Evolutionary conservation across 768 basidiomycete species (phyloP).

Genomic region (Suillus occidentalis): DNA sequence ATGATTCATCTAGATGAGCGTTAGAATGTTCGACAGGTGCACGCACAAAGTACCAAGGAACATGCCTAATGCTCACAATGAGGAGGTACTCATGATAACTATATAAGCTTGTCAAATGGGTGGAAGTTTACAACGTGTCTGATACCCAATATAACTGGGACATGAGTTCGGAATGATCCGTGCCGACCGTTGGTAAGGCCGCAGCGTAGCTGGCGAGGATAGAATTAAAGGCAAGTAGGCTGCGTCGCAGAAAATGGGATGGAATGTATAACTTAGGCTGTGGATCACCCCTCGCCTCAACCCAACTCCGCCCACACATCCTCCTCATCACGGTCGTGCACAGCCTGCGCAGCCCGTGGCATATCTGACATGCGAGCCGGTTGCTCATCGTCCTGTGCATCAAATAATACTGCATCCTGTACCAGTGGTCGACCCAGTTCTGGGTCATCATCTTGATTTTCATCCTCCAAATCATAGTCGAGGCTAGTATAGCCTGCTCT

Average conservation of each 20-base stretch:
- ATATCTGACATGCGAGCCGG: conserved; percentile 45
- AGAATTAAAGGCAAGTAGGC: not conserved
- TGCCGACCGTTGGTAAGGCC: not conserved
- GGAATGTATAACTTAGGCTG: not conserved
- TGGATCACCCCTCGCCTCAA: conserved; percentile 25
- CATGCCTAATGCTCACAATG: not conserved
- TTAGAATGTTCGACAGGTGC: not conserved
- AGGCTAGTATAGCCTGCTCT: conserved; percentile 59
- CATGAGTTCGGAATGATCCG: not conserved
- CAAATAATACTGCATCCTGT: conserved; percentile 63
- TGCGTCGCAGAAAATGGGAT: not conserved
- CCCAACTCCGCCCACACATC: conserved; percentile 74
- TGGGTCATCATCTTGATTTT: conserved; percentile 44
- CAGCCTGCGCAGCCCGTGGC: conserved; percentile 58
- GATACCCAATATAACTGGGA: not conserved
- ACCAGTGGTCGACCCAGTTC: conserved; percentile 61
- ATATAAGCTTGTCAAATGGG: not conserved
- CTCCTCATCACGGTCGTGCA: conserved; percentile 57
- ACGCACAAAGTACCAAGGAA: not conserved
- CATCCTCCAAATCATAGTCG: conserved; percentile 72
- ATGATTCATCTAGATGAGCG: not conserved
- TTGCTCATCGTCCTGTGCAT: conserved; percentile 43
- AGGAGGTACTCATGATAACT: not conserved
- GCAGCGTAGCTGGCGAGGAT: not conserved
- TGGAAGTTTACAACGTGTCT: not conserved